Percentiles rank a stretch among this genome's conserved stretches.
Conservation (phyloP, 164 flowering plant genomes). For the Platanus orientalis region DNA sequence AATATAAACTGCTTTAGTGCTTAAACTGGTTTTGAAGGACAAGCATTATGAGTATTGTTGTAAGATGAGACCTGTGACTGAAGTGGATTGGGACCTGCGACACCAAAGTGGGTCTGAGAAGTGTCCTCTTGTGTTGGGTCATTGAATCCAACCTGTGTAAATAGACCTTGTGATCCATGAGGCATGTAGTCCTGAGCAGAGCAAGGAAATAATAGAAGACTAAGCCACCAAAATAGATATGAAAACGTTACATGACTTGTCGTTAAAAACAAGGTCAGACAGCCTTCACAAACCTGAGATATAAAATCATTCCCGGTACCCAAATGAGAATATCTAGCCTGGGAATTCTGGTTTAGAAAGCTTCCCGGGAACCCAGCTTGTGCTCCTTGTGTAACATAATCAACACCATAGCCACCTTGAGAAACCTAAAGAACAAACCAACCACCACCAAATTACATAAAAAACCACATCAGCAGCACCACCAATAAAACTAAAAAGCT, state of each 20-base stretch:
- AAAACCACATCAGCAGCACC: neutral
- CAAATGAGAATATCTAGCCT: conserved; percentile 69
- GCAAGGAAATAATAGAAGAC: neutral
- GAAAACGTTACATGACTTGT: neutral
- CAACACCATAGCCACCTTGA: conserved; percentile 50
- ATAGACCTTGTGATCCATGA: conserved; percentile 70
- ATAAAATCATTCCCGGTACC: conserved; percentile 69
- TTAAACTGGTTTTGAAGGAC: neutral
- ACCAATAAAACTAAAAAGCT: neutral
- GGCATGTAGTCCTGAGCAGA: conserved; percentile 58
- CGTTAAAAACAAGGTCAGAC: neutral
- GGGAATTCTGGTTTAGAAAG: conserved; percentile 67
- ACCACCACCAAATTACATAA: neutral
- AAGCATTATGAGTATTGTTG: neutral
- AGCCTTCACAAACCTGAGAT: conserved; percentile 62
- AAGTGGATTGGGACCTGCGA: conserved; percentile 39
- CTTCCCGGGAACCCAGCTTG: conserved; percentile 65
- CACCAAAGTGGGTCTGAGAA: conserved; percentile 56
- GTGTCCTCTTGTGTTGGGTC: conserved; percentile 69
- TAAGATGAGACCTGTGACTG: conserved; percentile 44
- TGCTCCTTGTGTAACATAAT: conserved; percentile 61
- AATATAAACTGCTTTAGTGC: neutral
- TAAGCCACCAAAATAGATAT: neutral
- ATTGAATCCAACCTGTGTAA: conserved; percentile 55
- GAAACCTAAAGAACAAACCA: neutral